Evolutionary conservation across 768 basidiomycete species (phyloP).

Genomic region (Zangia roseola): DNA sequence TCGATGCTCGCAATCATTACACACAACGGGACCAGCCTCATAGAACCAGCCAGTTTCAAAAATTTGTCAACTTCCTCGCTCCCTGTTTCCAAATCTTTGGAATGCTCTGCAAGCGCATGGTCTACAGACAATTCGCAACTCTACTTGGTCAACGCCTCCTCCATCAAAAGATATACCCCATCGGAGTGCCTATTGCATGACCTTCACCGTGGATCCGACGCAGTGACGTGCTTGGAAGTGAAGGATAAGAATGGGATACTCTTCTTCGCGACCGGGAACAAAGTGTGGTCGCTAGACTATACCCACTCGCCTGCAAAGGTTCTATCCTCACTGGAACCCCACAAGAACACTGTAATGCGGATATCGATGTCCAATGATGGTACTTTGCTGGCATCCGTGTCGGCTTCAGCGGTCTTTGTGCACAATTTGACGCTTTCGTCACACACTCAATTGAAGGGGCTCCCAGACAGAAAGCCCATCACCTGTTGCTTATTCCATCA

Average conservation of each 20-base stretch:
- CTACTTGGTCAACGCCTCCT: conserved; percentile 48
- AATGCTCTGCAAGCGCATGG: conserved; percentile 43
- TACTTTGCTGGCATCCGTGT: conserved; percentile 56
- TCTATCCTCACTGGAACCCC: conserved; percentile 48
- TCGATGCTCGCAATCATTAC: conserved; percentile 58
- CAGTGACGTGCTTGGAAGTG: conserved; percentile 31
- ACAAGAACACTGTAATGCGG: conserved; percentile 48
- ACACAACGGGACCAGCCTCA: conserved; percentile 44
- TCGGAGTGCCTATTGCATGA: conserved; percentile 43
- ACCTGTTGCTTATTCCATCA: conserved; percentile 59
- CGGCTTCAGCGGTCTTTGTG: conserved; percentile 52
- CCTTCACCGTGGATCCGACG: conserved; percentile 35
- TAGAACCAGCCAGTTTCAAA: conserved; percentile 49
- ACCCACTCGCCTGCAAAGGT: conserved; percentile 38
- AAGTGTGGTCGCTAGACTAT: conserved; percentile 52
- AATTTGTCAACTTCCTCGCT: conserved; percentile 38
- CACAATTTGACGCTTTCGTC: conserved; percentile 57
- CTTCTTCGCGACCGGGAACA: conserved; percentile 46
- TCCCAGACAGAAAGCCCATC: conserved; percentile 42
- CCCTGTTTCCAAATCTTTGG: conserved; percentile 35
- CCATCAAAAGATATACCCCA: conserved; percentile 54
- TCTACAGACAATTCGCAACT: conserved; percentile 53
- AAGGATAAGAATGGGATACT: conserved; percentile 40
- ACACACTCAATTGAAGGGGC: conserved; percentile 53
- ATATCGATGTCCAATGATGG: conserved; percentile 60